Evolutionary conservation across 1,139 yeast species (phyloP).

Genomic region (Tardiomyces digboiensis): DNA sequence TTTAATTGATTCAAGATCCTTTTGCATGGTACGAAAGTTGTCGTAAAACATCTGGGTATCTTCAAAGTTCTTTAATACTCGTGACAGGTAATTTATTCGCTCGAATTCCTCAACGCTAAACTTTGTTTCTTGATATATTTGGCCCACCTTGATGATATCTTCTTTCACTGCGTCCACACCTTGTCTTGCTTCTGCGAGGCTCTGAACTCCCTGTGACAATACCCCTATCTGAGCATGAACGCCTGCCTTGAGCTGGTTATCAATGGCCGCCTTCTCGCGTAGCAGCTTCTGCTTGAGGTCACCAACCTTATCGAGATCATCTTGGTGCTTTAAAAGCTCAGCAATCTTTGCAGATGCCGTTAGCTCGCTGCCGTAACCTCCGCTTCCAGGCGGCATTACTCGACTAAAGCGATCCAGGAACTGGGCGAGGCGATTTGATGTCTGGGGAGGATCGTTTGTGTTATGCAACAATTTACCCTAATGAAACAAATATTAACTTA

Average conservation of each 20-base stretch:
- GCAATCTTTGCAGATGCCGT: conserved; percentile 16
- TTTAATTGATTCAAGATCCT: conserved; percentile 42
- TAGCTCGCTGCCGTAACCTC: not conserved
- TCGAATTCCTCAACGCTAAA: conserved; percentile 38
- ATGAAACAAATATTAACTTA: too few species aligned
- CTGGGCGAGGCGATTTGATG: too few species aligned
- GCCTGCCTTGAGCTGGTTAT: conserved; percentile 55
- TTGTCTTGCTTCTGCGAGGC: conserved; percentile 22
- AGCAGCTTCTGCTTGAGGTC: conserved; percentile 48
- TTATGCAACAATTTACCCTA: too few species aligned
- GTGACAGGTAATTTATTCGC: conserved; percentile 53
- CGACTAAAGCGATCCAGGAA: too few species aligned
- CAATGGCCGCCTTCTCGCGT: conserved; percentile 67
- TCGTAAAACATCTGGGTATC: conserved; percentile 58
- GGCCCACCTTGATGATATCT: conserved; percentile 17
- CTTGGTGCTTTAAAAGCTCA: conserved; percentile 23
- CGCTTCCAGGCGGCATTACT: not conserved
- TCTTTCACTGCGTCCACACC: conserved; percentile 20
- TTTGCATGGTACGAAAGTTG: conserved; percentile 50
- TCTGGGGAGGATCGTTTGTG: too few species aligned
- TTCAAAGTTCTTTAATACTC: conserved; percentile 60
- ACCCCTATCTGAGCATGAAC: conserved; percentile 52
- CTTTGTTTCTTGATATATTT: conserved; percentile 10
- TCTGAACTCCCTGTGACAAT: conserved; percentile 21
- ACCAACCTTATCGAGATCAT: conserved; percentile 47